Evolutionary conservation across 129 eudicot genomes (phyloP).

Genomic region (Erigeron canadensis): DNA sequence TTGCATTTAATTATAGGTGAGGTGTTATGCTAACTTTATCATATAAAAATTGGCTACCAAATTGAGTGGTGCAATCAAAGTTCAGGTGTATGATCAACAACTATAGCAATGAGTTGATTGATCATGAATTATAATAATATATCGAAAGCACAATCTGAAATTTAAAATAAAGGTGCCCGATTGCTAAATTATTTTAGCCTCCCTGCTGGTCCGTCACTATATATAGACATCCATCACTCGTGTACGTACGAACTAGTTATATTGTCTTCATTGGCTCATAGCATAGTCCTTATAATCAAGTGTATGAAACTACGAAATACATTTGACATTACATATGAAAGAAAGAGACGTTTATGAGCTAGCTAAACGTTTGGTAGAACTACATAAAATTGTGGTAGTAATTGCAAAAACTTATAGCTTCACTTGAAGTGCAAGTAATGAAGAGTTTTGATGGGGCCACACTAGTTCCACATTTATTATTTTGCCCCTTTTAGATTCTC

Average conservation of each 20-base stretch:
- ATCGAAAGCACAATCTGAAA: too few species aligned
- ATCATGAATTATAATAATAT: slow-evolving; percentile 16
- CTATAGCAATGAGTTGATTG: slow-evolving; percentile 23
- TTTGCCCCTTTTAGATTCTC: slow-evolving; percentile 66
- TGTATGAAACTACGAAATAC: slow-evolving; percentile 8
- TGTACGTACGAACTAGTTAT: slow-evolving; percentile 6
- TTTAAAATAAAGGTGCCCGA: too few species aligned
- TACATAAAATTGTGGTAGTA: slow-evolving; percentile 34
- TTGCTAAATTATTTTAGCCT: too few species aligned
- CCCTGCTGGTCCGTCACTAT: too few species aligned
- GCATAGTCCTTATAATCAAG: neutral
- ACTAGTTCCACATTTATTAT: slow-evolving; percentile 49
- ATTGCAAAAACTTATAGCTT: slow-evolving; percentile 46
- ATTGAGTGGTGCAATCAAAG: slow-evolving; percentile 33
- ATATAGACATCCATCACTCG: neutral
- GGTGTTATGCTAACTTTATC: slow-evolving; percentile 26
- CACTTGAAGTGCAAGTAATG: slow-evolving; percentile 69
- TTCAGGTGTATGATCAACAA: slow-evolving; percentile 24
- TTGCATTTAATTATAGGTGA: slow-evolving; percentile 22
- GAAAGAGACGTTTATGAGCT: slow-evolving; percentile 19
- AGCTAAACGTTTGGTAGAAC: neutral
- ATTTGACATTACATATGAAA: slow-evolving; percentile 28
- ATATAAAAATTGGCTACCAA: slow-evolving; percentile 8
- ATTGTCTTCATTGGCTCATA: slow-evolving; percentile 23
- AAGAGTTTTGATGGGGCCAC: slow-evolving; percentile 44